These are phyloP conservation scores for Penicillium desertorum DNA, from an alignment of 495 filamentous ascomycete species.

Conservation along the genomic window DNA sequence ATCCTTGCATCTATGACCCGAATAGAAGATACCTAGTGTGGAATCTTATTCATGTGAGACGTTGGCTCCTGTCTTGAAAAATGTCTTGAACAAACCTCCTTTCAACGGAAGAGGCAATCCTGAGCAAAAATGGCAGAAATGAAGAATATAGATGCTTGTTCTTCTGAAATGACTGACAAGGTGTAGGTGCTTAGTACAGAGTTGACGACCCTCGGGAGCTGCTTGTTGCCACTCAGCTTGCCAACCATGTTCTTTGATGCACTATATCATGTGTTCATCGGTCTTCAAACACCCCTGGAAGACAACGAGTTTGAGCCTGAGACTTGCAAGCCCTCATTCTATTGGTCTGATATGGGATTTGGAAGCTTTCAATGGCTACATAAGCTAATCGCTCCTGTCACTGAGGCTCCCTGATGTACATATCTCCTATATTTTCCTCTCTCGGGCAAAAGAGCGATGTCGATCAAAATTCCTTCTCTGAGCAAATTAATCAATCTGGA, in stretches of 20 bases:
- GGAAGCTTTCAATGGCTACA: not conserved
- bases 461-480: not conserved
- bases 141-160: not conserved
- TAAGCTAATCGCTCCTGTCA: not conserved
- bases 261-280: not conserved
- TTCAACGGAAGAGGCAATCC: not conserved
- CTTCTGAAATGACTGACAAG: not conserved
- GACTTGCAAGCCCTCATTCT: not conserved
- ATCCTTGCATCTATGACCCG: not conserved
- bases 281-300: not conserved
- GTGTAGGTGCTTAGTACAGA: not conserved
- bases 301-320: not conserved
- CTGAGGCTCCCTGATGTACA: not conserved
- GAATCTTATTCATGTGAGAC: not conserved
- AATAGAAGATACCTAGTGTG: too few species aligned
- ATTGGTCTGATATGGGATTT: not conserved
- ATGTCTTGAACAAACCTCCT: not conserved
- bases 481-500: not conserved
- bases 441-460: not conserved
- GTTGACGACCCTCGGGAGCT: not conserved
- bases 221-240: not conserved
- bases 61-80: not conserved
- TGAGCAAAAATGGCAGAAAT: not conserved
- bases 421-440: not conserved
- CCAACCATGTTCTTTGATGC: not conserved